Percentiles rank a stretch among this genome's conserved stretches.
Conservation (phyloP, 2,329 filamentous ascomycete species). For the Pestalotiopsis sp. region DNA sequence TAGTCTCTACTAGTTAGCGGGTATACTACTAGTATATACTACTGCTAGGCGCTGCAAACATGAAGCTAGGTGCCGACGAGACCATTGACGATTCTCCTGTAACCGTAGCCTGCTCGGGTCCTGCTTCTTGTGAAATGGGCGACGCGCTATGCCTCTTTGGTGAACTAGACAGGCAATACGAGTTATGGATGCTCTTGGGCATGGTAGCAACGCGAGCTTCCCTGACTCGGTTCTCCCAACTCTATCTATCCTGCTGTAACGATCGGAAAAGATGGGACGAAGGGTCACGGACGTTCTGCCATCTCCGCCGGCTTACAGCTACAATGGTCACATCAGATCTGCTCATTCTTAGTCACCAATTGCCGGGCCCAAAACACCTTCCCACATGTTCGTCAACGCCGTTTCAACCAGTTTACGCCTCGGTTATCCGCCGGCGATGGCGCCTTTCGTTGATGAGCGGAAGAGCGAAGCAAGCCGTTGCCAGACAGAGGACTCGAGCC, state of each 20-base stretch:
- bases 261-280: not conserved
- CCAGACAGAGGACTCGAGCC: not conserved
- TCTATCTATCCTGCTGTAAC: not conserved
- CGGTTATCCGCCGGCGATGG: not conserved
- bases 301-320: not conserved
- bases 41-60: not conserved
- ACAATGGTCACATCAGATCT: not conserved
- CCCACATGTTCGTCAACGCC: not conserved
- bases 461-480: not conserved
- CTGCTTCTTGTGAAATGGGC: not conserved
- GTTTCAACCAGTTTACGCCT: not conserved
- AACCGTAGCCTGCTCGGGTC: not conserved
- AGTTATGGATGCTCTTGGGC: not conserved
- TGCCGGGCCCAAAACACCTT: not conserved
- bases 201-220: not conserved
- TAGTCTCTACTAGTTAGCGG: not conserved
- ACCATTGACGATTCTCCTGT: not conserved
- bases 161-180: not conserved
- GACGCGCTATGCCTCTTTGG: not conserved
- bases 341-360: not conserved
- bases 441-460: not conserved
- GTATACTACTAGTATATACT: not conserved
- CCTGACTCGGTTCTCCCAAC: not conserved
- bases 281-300: not conserved
- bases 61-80: not conserved